Percentiles rank a stretch among this genome's conserved stretches.
Evolutionary conservation across 495 filamentous ascomycete species (phyloP).

Genomic region (Glarea lozoyensis): DNA sequence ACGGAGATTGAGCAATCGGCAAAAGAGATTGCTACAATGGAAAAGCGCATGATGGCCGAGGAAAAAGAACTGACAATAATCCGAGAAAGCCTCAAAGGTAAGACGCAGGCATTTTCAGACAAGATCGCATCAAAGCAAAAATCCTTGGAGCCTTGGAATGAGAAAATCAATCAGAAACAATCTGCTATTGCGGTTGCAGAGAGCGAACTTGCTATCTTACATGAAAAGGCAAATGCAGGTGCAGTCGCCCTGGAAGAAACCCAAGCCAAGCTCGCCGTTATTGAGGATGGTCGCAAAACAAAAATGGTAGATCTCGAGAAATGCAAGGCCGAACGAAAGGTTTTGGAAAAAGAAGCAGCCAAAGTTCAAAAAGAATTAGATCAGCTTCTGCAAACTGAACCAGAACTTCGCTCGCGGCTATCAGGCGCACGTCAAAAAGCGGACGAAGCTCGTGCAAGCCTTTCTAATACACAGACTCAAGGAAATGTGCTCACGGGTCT

Average conservation of each 20-base stretch:
- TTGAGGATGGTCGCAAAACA: slow-evolving; percentile 56
- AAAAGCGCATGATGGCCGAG: slow-evolving; percentile 63
- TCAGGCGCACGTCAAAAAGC: slow-evolving; percentile 87
- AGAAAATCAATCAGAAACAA: slow-evolving; percentile 91
- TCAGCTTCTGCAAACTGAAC: slow-evolving; percentile 65
- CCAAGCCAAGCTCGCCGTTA: slow-evolving; percentile 64
- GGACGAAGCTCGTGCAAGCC: slow-evolving; percentile 83
- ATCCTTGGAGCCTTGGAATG: slow-evolving; percentile 90
- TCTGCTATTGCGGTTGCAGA: slow-evolving; percentile 89
- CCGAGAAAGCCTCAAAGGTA: slow-evolving; percentile 80
- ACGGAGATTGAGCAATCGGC: slow-evolving; percentile 70
- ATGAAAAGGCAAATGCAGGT: slow-evolving; percentile 80
- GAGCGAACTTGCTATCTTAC: slow-evolving; percentile 84
- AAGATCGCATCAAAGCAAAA: slow-evolving; percentile 89
- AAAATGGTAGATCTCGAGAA: slow-evolving; percentile 72
- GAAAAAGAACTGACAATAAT: slow-evolving; percentile 75
- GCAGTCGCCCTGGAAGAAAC: slow-evolving; percentile 75
- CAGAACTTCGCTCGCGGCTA: slow-evolving; percentile 67
- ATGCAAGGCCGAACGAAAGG: slow-evolving; percentile 59
- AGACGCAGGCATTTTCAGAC: slow-evolving; percentile 89
- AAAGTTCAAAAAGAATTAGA: slow-evolving; percentile 63
- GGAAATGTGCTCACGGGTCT: slow-evolving; percentile 86
- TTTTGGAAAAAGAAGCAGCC: slow-evolving; percentile 63
- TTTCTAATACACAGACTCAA: slow-evolving; percentile 82
- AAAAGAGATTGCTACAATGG: slow-evolving; percentile 60